Evolutionary conservation across 1,284 basidiomycete species (phyloP).

Genomic region (Filobasidium uniguttulatum): DNA sequence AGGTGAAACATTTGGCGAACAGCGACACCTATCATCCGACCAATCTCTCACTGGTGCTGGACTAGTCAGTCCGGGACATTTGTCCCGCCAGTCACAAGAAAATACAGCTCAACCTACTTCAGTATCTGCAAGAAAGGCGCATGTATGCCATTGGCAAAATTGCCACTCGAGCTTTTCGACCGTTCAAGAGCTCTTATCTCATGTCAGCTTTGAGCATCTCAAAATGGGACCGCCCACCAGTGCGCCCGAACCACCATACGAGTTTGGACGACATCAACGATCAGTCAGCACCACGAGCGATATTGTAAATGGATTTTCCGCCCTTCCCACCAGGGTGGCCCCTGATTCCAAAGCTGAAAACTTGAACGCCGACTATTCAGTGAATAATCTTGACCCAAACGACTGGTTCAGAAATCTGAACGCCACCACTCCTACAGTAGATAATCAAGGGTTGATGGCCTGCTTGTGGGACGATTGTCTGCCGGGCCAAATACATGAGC

Average conservation of each 20-base stretch:
- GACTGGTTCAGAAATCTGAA: too few species aligned
- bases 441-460: constrained; percentile 16
- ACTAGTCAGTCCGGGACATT: too few species aligned
- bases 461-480: constrained; percentile 40
- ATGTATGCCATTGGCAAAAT: constrained; percentile 39
- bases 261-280: neutral
- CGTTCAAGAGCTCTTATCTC: constrained; percentile 38
- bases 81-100: too few species aligned
- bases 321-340: neutral
- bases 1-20: neutral
- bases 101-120: too few species aligned
- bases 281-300: neutral
- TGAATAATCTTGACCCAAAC: too few species aligned
- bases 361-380: too few species aligned
- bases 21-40: too few species aligned
- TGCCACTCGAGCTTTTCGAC: constrained; percentile 38
- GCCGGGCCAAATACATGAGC: constrained; percentile 11
- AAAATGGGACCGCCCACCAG: constrained; percentile 15
- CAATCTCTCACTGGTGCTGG: too few species aligned
- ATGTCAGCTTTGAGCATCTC: constrained; percentile 41
- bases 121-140: constrained; percentile 4
- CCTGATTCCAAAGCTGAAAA: too few species aligned
- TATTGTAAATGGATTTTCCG: neutral
- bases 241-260: neutral
- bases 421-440: neutral